These are phyloP conservation scores for Aureobasidium pullulans DNA, from an alignment of 2,329 filamentous ascomycete genomes.

Conservation along the genomic window DNA sequence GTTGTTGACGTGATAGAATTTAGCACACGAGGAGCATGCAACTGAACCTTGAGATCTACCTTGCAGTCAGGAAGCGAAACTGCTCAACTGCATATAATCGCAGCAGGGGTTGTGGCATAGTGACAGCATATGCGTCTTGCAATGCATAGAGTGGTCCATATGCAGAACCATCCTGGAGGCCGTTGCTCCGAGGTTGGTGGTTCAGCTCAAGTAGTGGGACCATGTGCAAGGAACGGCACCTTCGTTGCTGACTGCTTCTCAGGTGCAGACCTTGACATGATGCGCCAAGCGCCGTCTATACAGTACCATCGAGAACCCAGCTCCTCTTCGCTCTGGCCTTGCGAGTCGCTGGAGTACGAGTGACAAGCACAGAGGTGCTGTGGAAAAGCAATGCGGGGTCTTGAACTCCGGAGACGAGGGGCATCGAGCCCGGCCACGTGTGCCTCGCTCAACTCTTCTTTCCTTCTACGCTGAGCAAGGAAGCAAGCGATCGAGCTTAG, in stretches of 20 bases:
- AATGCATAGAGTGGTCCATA: not conserved
- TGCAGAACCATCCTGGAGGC: not conserved
- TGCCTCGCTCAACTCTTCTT: not conserved
- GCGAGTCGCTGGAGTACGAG: too few relatives aligned
- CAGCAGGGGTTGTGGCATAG: not conserved
- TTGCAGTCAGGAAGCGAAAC: not conserved
- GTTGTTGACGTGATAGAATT: too few relatives aligned
- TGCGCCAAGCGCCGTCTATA: not conserved
- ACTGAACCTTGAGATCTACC: not conserved
- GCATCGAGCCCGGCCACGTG: not conserved
- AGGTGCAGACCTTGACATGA: not conserved
- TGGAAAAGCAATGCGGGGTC: not conserved
- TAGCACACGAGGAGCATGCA: too few relatives aligned
- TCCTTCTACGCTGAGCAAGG: not conserved
- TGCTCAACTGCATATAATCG: not conserved
- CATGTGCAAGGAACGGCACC: not conserved
- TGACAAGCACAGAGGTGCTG: not conserved
- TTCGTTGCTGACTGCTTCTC: conserved; percentile 7
- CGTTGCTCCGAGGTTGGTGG: not conserved
- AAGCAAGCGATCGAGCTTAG: not conserved
- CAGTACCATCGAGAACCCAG: too few relatives aligned
- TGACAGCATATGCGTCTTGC: not conserved
- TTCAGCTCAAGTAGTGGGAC: not conserved
- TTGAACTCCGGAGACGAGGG: not conserved
- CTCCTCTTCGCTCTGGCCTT: not conserved